Percentiles rank a stretch among this genome's conserved stretches.
Evolutionary conservation across 2,329 filamentous ascomycete species (phyloP).

Genomic region (Microdochium nivale): DNA sequence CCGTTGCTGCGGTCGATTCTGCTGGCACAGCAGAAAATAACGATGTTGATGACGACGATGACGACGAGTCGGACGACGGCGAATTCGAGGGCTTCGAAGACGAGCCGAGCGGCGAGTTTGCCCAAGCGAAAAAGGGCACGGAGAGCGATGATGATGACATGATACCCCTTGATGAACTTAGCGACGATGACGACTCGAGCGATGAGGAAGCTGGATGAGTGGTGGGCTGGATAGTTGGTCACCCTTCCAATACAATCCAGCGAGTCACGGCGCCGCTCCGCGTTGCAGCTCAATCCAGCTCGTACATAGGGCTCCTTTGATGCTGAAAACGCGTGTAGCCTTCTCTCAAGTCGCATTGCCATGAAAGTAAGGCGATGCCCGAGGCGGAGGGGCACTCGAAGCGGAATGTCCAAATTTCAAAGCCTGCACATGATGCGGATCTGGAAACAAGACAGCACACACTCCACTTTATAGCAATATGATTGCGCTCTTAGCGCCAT

Average conservation of each 20-base stretch:
- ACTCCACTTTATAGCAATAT: no score
- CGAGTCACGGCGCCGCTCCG: neutral
- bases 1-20: conserved; percentile 26
- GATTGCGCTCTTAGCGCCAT: no score
- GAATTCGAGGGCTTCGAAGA: conserved; percentile 41
- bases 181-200: conserved; percentile 20
- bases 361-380: no score
- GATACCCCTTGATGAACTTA: conserved; percentile 31
- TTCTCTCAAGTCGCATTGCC: no score
- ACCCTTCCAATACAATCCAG: neutral
- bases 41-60: conserved; percentile 17
- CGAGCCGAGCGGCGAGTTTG: conserved; percentile 22
- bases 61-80: conserved; percentile 23
- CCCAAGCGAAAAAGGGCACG: conserved; percentile 26
- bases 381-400: no score
- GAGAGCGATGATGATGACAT: conserved; percentile 34
- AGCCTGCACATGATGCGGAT: no score
- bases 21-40: conserved; percentile 11
- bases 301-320: no score
- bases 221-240: conserved; percentile 3
- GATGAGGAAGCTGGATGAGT: conserved; percentile 27
- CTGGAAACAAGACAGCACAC: no score
- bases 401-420: no score
- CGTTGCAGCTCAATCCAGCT: neutral
- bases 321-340: no score